Percentiles rank a stretch among this genome's conserved stretches.
Conservation (phyloP, 1,139 yeast genomes). For the Yamadazyma sp. region DNA sequence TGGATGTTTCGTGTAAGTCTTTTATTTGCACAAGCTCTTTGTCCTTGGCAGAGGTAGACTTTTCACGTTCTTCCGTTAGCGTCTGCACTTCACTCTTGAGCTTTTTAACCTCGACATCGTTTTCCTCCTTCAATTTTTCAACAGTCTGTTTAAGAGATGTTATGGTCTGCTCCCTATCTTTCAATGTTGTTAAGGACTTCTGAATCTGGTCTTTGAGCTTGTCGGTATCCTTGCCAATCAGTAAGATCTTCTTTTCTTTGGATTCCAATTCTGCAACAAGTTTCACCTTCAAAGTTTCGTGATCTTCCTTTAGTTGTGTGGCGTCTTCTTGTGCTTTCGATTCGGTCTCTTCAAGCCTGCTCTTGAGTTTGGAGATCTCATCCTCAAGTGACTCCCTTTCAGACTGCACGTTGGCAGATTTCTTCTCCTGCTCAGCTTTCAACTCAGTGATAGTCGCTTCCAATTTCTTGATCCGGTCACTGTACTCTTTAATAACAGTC, state of each 20-base stretch:
- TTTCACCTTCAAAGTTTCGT: slow-evolving; percentile 9
- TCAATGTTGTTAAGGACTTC: background rate
- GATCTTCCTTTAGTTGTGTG: slow-evolving; percentile 8
- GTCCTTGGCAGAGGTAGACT: background rate
- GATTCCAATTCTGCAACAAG: background rate
- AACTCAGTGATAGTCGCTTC: slow-evolving; percentile 19
- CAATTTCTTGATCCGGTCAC: slow-evolving; percentile 40
- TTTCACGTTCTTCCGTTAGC: background rate
- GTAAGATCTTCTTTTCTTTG: background rate
- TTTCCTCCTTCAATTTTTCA: slow-evolving; percentile 2
- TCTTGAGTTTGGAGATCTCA: slow-evolving; percentile 6
- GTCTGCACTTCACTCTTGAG: background rate
- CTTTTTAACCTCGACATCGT: slow-evolving; percentile 2
- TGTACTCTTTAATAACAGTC: slow-evolving; percentile 46
- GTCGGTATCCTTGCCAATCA: background rate
- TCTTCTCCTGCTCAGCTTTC: slow-evolving; percentile 14
- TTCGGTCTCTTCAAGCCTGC: background rate
- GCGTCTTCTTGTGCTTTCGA: slow-evolving; percentile 1
- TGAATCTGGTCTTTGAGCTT: background rate
- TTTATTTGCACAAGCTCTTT: background rate
- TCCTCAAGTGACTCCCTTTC: slow-evolving; percentile 9
- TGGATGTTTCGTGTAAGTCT: background rate
- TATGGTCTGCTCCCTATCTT: background rate
- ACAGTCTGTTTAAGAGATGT: slow-evolving; percentile 1
- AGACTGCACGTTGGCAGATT: slow-evolving; percentile 5